phyloP scores from a whole-genome alignment of 2,329 filamentous ascomycete genomes.

The Hortaea werneckii region DNA sequence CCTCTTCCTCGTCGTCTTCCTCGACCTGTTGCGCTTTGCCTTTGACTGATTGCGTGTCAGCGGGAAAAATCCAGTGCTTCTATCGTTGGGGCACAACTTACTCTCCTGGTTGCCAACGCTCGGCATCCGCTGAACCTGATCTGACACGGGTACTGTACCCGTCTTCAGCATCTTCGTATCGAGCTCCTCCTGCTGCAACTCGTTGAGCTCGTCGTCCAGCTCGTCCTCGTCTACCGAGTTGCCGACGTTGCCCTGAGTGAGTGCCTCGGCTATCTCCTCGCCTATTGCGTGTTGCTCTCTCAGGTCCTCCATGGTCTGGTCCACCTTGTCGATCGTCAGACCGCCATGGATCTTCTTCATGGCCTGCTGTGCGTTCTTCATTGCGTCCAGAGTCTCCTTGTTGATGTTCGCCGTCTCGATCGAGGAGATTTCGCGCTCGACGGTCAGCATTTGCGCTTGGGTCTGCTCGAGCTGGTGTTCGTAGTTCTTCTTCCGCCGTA shows the following conservation, averaged over 20 bases:
- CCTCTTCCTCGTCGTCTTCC: constrained; percentile 93
- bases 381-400: constrained; percentile 85
- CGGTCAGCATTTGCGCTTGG: constrained; percentile 73
- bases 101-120: constrained; percentile 62
- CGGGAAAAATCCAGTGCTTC: constrained; percentile 25
- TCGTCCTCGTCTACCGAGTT: constrained; percentile 76
- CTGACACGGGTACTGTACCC: constrained; percentile 69
- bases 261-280: constrained; percentile 82
- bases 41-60: constrained; percentile 27
- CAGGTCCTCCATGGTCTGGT: constrained; percentile 87
- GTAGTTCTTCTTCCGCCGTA: constrained; percentile 89
- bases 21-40: constrained; percentile 39
- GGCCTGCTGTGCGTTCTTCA: constrained; percentile 80
- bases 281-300: constrained; percentile 87
- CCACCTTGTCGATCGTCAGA: constrained; percentile 87
- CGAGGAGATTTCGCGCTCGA: constrained; percentile 90
- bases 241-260: constrained; percentile 59
- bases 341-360: constrained; percentile 91
- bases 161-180: constrained; percentile 91
- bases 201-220: constrained; percentile 73
- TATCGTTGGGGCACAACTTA: constrained; percentile 40
- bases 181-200: constrained; percentile 81
- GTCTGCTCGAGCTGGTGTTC: constrained; percentile 91
- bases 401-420: constrained; percentile 99
- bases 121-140: constrained; percentile 68